phyloP scores from a whole-genome alignment of 2,329 filamentous ascomycete species.

The Trichoderma sp. region DNA sequence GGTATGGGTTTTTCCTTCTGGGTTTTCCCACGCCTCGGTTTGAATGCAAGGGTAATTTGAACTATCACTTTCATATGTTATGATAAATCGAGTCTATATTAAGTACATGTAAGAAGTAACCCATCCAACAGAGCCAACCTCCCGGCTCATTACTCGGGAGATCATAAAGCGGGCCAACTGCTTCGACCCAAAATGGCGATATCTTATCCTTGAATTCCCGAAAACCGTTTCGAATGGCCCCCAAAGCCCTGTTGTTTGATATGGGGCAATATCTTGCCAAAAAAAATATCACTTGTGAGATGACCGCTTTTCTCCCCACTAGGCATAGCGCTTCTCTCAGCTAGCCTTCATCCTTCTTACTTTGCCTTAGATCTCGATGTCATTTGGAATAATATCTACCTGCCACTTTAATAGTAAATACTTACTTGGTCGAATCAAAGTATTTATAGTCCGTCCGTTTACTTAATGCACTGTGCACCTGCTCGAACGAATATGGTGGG shows the following conservation, averaged over 20 bases:
- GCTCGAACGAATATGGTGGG: not conserved
- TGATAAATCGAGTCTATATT: not conserved
- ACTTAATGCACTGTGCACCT: not conserved
- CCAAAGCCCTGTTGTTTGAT: not conserved
- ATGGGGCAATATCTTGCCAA: not conserved
- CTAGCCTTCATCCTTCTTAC: not conserved
- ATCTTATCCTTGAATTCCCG: not conserved
- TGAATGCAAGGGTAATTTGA: not conserved
- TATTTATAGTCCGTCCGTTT: not conserved
- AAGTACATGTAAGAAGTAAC: not conserved
- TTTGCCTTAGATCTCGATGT: not conserved
- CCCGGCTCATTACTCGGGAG: not conserved
- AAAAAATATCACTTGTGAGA: not conserved
- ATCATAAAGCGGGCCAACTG: not conserved
- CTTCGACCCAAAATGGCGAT: not conserved
- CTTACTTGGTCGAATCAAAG: not conserved
- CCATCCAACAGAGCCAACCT: not conserved
- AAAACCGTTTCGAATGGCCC: not conserved
- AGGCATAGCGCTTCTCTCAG: not conserved
- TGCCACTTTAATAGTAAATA: not conserved
- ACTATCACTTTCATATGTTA: not conserved
- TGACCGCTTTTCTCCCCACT: not conserved
- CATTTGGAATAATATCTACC: not conserved
- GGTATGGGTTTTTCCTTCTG: not conserved
- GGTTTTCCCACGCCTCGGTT: not conserved